Conservation (phyloP, 805 yeast genomes). For the Candida sithepensis region DNA sequence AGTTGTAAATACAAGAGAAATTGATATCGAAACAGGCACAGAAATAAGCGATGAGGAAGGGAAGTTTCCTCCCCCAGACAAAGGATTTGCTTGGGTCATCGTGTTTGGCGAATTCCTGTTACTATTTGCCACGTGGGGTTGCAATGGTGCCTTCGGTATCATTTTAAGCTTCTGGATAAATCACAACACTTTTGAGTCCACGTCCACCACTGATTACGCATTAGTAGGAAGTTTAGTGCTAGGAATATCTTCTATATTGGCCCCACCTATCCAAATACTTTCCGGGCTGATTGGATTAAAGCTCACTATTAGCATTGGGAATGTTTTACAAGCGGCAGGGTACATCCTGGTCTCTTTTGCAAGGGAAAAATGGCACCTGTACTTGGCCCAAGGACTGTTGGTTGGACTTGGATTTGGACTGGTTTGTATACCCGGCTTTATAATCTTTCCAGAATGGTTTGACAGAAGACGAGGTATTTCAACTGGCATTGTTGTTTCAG, state of each 20-base stretch:
- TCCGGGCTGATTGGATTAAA: constrained; percentile 22
- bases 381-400: constrained; percentile 50
- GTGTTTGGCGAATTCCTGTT: constrained; percentile 41
- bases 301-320: constrained; percentile 32
- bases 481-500: constrained; percentile 36
- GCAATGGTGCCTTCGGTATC: constrained; percentile 59
- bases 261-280: constrained; percentile 22
- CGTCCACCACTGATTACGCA: constrained; percentile 52
- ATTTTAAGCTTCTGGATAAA: constrained; percentile 52
- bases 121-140: constrained; percentile 59
- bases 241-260: constrained; percentile 20
- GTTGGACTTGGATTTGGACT: constrained; percentile 51
- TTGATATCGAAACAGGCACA: constrained; percentile 3
- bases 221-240: constrained; percentile 54
- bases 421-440: constrained; percentile 46
- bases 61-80: constrained; percentile 35
- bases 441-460: constrained; percentile 58
- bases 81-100: constrained; percentile 62
- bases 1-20: background rate
- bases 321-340: constrained; percentile 41
- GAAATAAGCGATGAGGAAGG: constrained; percentile 16
- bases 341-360: constrained; percentile 50
- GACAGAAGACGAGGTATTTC: constrained; percentile 43
- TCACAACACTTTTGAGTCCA: constrained; percentile 45
- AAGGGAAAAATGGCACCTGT: constrained; percentile 45